Base-by-base conservation (phyloP, 2,329 filamentous ascomycete genomes). In the Pseudogymnoascus sp. region DNA sequence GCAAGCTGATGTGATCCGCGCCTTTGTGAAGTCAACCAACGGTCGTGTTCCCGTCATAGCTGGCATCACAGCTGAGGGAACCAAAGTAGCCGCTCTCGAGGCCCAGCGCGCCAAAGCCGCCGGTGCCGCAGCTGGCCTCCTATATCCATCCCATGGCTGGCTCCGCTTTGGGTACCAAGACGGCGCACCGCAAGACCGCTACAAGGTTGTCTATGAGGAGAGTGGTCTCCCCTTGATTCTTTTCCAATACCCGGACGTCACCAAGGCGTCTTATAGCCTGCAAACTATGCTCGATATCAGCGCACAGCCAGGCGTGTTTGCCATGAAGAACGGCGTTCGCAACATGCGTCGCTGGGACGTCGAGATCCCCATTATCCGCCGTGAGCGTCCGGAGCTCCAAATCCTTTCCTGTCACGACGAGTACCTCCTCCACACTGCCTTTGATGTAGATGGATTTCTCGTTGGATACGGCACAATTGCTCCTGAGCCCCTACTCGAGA, bases 271-370 rank as follows among this genome's bases (percentile, higher is more conserved):
- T 0, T 81, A 81, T 67, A 78, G 70, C 64, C 72, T 82, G 21
- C 74, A 81, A 64, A 82, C 79, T 0, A 75, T 81, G 64, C 75
- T 82, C 1, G 79, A 82, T 59, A 81, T 81, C 60, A 73, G 79
- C 2, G 79, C 78, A 6, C 78, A 74, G 35, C 80, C 79, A 1
- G 79, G 79, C 29, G 78, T 80, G 5, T 79, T 82, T 50, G 79
- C 79, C 13, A 82, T 82, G 79, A 82, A 82, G 74, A 82, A 81
- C 64, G 80, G 80, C 17, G 80, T 82, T 8, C 76, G 80, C 60
- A 81, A 82, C 69, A 81, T 82, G 79, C 75, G 78, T n/a, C 76
- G 80, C 15, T 82, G 80, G 80, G 79, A 82, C 59, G 79, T 77
- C 0, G 80, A 82, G 68, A 82, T 82, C 63, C 80, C 79, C 13